Evolutionary conservation across 805 yeast genomes (phyloP), one percentile per base, ranked within the genome.

Genomic region (Candida silvicultrix): DNA sequence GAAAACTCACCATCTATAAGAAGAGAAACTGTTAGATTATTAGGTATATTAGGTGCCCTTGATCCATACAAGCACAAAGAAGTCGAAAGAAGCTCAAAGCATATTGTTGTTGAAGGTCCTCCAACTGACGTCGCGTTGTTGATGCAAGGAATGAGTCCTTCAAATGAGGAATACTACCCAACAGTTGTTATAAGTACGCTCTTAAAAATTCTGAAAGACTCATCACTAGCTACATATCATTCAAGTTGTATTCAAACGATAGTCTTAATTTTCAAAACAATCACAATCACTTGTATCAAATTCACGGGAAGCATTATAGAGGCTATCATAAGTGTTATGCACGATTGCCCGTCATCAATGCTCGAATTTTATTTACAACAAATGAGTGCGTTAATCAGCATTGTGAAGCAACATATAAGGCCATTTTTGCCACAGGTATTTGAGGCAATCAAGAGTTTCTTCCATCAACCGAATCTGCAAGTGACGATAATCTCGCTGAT

Each of bases 31-130:
- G 96, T 94, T 1, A 75, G 92, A 52, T 66, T 94, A 21, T 70
- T 94, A 46, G 99, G 99, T 59, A 89, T 90, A 31, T 69, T 94
- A 38, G 99, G 99, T 51, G 99, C 99, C 0, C 69, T 94, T 41
- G 99, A 94, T 65, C 99, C 99, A 1, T 94, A 92, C 61, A 90
- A 88, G 59, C 95, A 89, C 55, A 80, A 96, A 46, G 96, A 89
- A 55, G 87, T 90, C 10, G 98, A 90, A 60, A 82, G 87, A 47
- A 74, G 73, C 1, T 76, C 84, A 1, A 80, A 76, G 40, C 65
- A 65, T 45, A 60, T 62, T 28, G 51, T 67, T 4, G 83, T 78
- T 1, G 95, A 87, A 52, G 89, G 92, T 2, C 94, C 96, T 3
- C 85, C 97, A 0, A 80, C 89, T 7, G 99, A 94, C 57, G 85